Percentiles rank a stretch among this genome's conserved stretches.
Evolutionary conservation across 2,329 filamentous ascomycete species (phyloP).

Genomic region (Trichoderma oligosporum): DNA sequence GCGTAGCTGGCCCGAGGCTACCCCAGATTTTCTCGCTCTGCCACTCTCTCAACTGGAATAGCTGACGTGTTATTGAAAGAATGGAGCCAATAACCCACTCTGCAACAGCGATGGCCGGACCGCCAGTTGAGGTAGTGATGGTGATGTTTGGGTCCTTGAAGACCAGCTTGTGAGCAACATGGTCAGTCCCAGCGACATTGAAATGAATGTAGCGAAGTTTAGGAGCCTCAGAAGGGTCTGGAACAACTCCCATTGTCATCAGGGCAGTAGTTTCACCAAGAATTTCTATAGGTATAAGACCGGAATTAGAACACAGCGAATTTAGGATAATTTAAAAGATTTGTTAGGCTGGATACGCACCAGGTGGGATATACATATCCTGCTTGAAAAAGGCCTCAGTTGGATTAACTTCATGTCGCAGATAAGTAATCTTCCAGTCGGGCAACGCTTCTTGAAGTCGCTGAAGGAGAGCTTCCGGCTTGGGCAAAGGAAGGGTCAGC

Average conservation of each 20-base stretch:
- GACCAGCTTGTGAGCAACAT: constrained; percentile 1
- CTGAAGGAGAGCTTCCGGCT: background rate
- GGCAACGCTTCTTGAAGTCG: background rate
- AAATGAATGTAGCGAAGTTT: constrained; percentile 6
- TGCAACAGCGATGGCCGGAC: background rate
- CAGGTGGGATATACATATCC: constrained; percentile 5
- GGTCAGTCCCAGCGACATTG: background rate
- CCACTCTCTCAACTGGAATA: background rate
- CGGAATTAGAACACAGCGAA: background rate
- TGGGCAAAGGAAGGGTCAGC: constrained; percentile 4
- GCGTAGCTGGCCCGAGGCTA: background rate
- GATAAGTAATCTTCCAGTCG: background rate
- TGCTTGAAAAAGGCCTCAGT: constrained; percentile 7
- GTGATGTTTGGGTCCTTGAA: background rate
- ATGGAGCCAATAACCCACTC: constrained; percentile 5
- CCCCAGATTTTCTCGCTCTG: background rate
- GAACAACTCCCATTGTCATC: constrained; percentile 4
- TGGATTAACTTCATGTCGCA: background rate
- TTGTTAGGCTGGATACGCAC: background rate
- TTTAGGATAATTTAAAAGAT: too few species aligned
- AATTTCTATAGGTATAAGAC: background rate
- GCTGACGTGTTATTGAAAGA: background rate
- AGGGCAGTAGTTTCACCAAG: background rate
- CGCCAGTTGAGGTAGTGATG: constrained; percentile 1
- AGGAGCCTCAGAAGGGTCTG: constrained; percentile 1